These are phyloP conservation scores for Prunus davidiana DNA, from an alignment of 306 rosid species.

Conservation along the genomic window DNA sequence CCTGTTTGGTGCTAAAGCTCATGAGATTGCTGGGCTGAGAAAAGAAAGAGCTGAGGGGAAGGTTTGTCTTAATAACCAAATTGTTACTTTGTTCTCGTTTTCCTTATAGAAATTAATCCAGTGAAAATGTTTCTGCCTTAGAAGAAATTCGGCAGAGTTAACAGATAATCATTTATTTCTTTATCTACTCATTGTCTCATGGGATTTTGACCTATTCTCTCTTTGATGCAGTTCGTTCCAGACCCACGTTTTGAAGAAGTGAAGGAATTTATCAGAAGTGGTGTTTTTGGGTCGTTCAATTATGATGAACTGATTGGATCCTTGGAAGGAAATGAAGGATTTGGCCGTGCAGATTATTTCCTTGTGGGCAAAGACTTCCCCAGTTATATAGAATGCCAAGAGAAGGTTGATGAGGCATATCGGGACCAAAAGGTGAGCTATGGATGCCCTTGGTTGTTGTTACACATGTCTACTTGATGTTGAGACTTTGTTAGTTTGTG, in stretches of 20 bases:
- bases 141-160: neutral
- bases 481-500: neutral
- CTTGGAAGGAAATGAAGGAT: conserved; percentile 92
- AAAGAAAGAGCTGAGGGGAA: conserved; percentile 91
- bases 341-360: conserved; percentile 90
- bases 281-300: conserved; percentile 72
- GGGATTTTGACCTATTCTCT: conserved; percentile 28
- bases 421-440: conserved; percentile 66
- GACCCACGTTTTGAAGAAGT: conserved; percentile 94
- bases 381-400: conserved; percentile 93
- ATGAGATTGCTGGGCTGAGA: conserved; percentile 86
- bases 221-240: conserved; percentile 67
- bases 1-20: conserved; percentile 94
- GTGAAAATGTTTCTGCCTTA: conserved; percentile 3
- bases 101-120: neutral
- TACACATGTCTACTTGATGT: neutral
- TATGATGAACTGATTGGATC: conserved; percentile 82
- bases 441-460: neutral
- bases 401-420: conserved; percentile 82
- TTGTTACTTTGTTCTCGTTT: conserved; percentile 2
- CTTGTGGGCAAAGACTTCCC: conserved; percentile 99
- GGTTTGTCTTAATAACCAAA: conserved; percentile 48
- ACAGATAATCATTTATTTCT: neutral
- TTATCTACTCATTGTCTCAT: conserved; percentile 3
- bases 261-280: conserved; percentile 74